Conservation (phyloP, 1,284 basidiomycete species). For the Somion occarium region DNA sequence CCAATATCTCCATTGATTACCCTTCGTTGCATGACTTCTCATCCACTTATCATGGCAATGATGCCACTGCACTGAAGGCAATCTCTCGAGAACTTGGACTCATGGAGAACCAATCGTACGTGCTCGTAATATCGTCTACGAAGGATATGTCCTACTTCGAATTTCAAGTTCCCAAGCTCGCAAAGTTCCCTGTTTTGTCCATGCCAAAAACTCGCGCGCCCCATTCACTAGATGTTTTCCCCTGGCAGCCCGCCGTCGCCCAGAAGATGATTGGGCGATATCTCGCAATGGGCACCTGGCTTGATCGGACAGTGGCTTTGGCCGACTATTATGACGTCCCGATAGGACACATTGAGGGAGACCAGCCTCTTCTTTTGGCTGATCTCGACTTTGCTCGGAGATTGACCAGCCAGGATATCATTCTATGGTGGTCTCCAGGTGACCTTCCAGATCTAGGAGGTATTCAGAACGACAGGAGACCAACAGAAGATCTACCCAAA, state of each 20-base stretch:
- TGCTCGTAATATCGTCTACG: slow-evolving; percentile 81
- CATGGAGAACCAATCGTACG: slow-evolving; percentile 65
- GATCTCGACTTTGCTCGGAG: slow-evolving; percentile 92
- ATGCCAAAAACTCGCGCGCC: slow-evolving; percentile 76
- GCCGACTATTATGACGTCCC: slow-evolving; percentile 94
- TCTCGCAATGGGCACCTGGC: slow-evolving; percentile 73
- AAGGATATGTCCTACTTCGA: slow-evolving; percentile 89
- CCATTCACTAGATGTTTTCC: slow-evolving; percentile 73
- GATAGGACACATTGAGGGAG: slow-evolving; percentile 87
- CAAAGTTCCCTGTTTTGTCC: slow-evolving; percentile 85
- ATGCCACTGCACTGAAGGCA: slow-evolving; percentile 79
- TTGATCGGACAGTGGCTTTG: slow-evolving; percentile 78
- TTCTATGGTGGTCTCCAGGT: slow-evolving; percentile 95
- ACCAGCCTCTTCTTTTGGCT: slow-evolving; percentile 82
- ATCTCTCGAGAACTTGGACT: slow-evolving; percentile 85
- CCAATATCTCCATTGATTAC: slow-evolving; percentile 60
- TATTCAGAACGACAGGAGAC: slow-evolving; percentile 81
- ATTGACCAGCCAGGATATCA: slow-evolving; percentile 81
- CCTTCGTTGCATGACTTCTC: slow-evolving; percentile 67
- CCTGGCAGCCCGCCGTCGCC: slow-evolving; percentile 71
- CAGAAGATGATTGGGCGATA: slow-evolving; percentile 85
- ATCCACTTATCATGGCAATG: slow-evolving; percentile 77
- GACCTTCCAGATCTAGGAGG: slow-evolving; percentile 94
- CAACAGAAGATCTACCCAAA: slow-evolving; percentile 75
- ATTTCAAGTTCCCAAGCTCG: slow-evolving; percentile 62